A percentile compares a stretch with the other conserved stretches of the same genome.
These are phyloP conservation scores for Gardenia jasminoides DNA, from an alignment of 257 asterid species.

Conservation along the genomic window DNA sequence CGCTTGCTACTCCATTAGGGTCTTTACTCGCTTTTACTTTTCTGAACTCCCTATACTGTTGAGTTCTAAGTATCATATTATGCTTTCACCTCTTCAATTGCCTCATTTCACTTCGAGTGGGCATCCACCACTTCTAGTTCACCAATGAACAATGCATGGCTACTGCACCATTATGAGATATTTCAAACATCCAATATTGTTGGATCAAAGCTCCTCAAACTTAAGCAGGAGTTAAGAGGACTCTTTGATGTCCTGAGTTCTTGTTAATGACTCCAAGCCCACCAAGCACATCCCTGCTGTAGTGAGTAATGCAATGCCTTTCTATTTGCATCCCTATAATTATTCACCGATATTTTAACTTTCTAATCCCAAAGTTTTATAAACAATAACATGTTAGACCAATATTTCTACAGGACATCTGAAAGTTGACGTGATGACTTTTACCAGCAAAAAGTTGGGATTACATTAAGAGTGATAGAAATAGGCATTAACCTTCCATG, in stretches of 20 bases:
- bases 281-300: neutral
- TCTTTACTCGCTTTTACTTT: neutral
- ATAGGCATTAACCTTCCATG: conserved; percentile 73
- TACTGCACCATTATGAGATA: neutral
- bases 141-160: neutral
- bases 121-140: no score
- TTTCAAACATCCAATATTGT: neutral
- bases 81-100: neutral
- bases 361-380: neutral
- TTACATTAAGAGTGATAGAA: neutral
- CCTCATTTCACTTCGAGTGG: neutral
- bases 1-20: neutral
- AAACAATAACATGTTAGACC: neutral
- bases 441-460: neutral
- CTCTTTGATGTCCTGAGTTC: neutral
- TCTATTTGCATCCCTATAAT: neutral
- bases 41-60: neutral
- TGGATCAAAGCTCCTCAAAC: neutral
- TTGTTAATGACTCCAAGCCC: neutral
- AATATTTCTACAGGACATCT: neutral
- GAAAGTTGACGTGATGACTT: neutral
- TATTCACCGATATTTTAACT: neutral
- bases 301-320: neutral
- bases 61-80: neutral
- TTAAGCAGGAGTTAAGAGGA: neutral